These are phyloP conservation scores for Chlamydomonas schloesseri DNA, from an alignment of 139 green algal genomes.

Conservation along the genomic window DNA sequence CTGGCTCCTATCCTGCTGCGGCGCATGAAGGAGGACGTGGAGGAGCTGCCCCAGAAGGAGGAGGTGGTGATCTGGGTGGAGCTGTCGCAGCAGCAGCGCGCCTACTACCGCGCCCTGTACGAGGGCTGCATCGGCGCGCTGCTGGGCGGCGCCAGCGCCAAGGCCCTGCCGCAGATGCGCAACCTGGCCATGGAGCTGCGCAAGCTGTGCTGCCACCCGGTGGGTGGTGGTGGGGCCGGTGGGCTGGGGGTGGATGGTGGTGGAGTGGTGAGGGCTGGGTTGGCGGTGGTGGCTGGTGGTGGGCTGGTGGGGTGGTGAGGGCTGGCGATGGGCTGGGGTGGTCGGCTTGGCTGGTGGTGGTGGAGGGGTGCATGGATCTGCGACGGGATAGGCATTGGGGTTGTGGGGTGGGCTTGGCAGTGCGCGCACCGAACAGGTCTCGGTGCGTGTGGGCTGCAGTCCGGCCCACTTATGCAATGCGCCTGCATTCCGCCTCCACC, in stretches of 20 bases:
- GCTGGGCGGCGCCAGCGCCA: constrained; percentile 62
- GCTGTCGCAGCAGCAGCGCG: constrained; percentile 86
- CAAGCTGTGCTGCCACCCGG: constrained; percentile 96
- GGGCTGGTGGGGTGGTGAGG: no score
- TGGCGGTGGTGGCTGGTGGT: background rate
- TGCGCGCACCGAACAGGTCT: no score
- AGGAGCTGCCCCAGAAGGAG: constrained; percentile 96
- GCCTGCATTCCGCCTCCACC: no score
- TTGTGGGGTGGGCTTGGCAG: no score
- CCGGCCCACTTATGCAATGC: no score
- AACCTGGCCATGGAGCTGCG: constrained; percentile 97
- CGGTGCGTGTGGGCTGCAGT: no score
- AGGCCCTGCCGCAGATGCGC: constrained; percentile 82
- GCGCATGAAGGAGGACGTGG: constrained; percentile 98
- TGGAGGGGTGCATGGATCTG: no score
- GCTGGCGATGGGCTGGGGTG: no score
- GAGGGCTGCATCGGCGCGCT: constrained; percentile 73
- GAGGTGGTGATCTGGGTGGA: constrained; percentile 92
- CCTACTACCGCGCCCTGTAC: constrained; percentile 85
- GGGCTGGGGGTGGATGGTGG: background rate
- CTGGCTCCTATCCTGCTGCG: constrained; percentile 91
- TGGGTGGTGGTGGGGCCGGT: constrained; percentile 32
- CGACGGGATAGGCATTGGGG: no score
- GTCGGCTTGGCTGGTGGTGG: no score
- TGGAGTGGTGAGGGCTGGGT: background rate